Conservation (phyloP, 2,329 filamentous ascomycete genomes). For the Tolypocladium sp. region DNA sequence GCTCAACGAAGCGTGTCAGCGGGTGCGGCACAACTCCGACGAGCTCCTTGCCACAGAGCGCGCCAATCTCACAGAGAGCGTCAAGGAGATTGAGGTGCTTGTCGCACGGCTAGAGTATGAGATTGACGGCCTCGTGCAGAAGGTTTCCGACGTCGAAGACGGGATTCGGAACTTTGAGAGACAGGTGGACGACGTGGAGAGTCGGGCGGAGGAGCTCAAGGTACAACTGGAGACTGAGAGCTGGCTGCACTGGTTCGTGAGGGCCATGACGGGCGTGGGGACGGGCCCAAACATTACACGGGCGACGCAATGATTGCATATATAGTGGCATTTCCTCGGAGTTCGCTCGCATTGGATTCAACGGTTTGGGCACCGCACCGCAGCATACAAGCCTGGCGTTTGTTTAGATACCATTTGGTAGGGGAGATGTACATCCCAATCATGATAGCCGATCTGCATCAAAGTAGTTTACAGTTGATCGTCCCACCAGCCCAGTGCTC, state of each 20-base stretch:
- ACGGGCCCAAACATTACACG: constrained; percentile 47
- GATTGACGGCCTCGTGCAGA: constrained; percentile 67
- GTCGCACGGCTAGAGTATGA: constrained; percentile 89
- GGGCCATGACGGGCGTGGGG: constrained; percentile 51
- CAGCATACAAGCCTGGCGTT: not conserved
- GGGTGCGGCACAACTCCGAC: constrained; percentile 56
- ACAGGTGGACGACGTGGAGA: constrained; percentile 65
- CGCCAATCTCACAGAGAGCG: constrained; percentile 55
- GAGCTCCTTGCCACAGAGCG: constrained; percentile 64
- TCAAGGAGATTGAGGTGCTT: constrained; percentile 72
- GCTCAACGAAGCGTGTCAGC: constrained; percentile 60
- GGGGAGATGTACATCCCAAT: not conserved
- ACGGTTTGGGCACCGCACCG: not conserved
- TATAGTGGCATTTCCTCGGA: not conserved
- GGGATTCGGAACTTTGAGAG: constrained; percentile 71
- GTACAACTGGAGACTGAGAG: constrained; percentile 53
- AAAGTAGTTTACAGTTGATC: not conserved
- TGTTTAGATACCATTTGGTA: not conserved
- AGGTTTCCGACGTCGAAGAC: constrained; percentile 80
- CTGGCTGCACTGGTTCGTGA: constrained; percentile 55
- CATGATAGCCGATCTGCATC: not conserved
- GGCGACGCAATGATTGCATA: constrained; percentile 9
- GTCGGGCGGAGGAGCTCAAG: constrained; percentile 53
- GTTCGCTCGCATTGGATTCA: not conserved
- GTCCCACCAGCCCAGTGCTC: not conserved